Conservation (phyloP, 2,329 filamentous ascomycete species). For the Diaporthe citrichinensis region DNA sequence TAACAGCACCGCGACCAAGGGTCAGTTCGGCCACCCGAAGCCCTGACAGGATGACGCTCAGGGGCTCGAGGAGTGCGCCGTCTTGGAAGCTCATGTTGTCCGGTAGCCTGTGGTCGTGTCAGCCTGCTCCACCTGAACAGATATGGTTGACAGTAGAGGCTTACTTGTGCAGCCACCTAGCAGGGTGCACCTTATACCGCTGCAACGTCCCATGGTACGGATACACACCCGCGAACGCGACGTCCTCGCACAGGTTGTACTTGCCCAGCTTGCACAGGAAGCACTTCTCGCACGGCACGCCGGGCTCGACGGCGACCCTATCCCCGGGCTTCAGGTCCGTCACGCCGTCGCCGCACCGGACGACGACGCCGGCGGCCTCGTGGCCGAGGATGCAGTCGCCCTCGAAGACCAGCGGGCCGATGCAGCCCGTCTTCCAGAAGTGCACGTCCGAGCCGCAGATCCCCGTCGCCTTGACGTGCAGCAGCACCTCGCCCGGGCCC, state of each 20-base stretch:
- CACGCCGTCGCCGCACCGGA: slow-evolving; percentile 70
- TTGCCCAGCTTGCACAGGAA: slow-evolving; percentile 71
- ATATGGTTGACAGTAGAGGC: neutral
- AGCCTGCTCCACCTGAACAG: neutral
- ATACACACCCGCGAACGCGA: slow-evolving; percentile 73
- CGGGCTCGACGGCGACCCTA: slow-evolving; percentile 76
- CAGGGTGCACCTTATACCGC: slow-evolving; percentile 72
- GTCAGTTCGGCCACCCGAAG: slow-evolving; percentile 66
- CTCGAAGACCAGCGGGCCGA: slow-evolving; percentile 73
- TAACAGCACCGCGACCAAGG: slow-evolving; percentile 67
- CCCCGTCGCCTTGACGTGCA: slow-evolving; percentile 74
- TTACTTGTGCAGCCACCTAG: slow-evolving; percentile 70
- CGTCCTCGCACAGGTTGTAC: slow-evolving; percentile 75
- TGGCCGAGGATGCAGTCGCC: slow-evolving; percentile 77
- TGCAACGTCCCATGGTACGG: slow-evolving; percentile 73
- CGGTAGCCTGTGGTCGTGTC: slow-evolving; percentile 57
- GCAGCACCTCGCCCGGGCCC: slow-evolving; percentile 66
- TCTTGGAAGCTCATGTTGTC: slow-evolving; percentile 69
- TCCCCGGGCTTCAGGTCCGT: slow-evolving; percentile 68
- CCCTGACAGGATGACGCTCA: slow-evolving; percentile 75
- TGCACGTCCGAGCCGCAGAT: slow-evolving; percentile 79
- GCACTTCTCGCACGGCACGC: slow-evolving; percentile 73
- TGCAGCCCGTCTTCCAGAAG: slow-evolving; percentile 76
- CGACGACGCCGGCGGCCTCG: slow-evolving; percentile 73
- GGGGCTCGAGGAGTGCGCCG: slow-evolving; percentile 74